These are phyloP conservation scores for Nigrospora oryzae DNA, from an alignment of 2,329 filamentous ascomycete species.

Conservation along the genomic window DNA sequence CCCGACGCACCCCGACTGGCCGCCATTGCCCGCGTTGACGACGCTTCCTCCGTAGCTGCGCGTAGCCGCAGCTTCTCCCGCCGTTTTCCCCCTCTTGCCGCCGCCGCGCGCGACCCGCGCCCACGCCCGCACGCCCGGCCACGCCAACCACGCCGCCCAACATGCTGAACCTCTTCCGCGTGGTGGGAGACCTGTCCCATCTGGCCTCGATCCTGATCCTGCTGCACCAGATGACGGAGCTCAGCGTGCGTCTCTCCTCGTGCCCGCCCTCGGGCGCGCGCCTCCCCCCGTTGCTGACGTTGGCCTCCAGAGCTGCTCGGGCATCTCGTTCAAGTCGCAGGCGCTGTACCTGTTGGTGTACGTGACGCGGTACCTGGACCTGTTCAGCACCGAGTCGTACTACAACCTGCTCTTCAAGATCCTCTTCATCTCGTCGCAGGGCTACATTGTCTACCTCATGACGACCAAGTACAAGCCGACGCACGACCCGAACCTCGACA, in stretches of 20 bases:
- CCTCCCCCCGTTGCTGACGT: conserved; percentile 6
- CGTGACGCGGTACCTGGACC: conserved; percentile 84
- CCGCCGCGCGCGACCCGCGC: neutral
- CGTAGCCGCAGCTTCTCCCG: neutral
- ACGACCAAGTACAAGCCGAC: conserved; percentile 95
- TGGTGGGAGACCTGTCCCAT: conserved; percentile 82
- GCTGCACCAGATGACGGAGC: conserved; percentile 90
- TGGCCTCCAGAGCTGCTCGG: conserved; percentile 72
- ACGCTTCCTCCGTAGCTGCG: neutral
- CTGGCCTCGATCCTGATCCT: conserved; percentile 89
- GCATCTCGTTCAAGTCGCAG: conserved; percentile 98
- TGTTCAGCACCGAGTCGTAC: conserved; percentile 74
- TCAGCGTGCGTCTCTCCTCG: conserved; percentile 58
- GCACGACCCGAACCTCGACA: conserved; percentile 93
- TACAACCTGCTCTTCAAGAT: conserved; percentile 97
- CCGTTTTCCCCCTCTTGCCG: neutral
- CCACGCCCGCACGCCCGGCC: neutral
- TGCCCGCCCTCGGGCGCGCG: neutral
- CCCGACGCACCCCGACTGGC: no score
- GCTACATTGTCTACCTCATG: conserved; percentile 97
- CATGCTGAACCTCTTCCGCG: conserved; percentile 48
- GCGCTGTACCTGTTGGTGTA: conserved; percentile 92
- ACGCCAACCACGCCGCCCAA: neutral
- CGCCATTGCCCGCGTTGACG: no score
- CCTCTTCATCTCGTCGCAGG: conserved; percentile 81